Percentiles rank a stretch among this genome's conserved stretches.
Evolutionary conservation across 257 asterid species (phyloP).

Genomic region (Thymus mandschuricus): DNA sequence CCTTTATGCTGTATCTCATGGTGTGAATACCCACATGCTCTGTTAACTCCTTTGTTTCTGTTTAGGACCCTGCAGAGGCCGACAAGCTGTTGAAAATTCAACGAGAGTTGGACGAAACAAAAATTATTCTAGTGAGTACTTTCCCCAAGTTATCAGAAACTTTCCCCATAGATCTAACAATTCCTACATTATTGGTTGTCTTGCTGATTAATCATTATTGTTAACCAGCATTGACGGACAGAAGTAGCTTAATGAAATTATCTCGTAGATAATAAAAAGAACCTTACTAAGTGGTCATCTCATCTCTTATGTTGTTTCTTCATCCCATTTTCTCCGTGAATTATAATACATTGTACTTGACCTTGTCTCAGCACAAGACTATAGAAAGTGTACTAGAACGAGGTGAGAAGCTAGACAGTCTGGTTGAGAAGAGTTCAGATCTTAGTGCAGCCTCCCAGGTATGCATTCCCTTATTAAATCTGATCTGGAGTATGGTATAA

Average conservation of each 20-base stretch:
- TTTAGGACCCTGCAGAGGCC: slow-evolving; percentile 98
- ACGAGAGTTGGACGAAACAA: slow-evolving; percentile 93
- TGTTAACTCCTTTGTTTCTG: slow-evolving; percentile 14
- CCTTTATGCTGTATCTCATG: not conserved
- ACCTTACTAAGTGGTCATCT: not conserved
- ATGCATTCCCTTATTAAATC: slow-evolving; percentile 6
- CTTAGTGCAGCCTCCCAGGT: slow-evolving; percentile 96
- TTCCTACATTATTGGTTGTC: not conserved
- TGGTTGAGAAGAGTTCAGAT: slow-evolving; percentile 96
- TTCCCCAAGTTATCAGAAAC: slow-evolving; percentile 19
- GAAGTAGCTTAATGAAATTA: not conserved
- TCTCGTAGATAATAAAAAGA: not conserved
- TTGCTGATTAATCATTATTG: not conserved
- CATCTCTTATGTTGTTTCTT: slow-evolving; percentile 2
- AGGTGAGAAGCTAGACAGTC: slow-evolving; percentile 89
- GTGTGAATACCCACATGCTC: not conserved
- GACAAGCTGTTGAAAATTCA: slow-evolving; percentile 89
- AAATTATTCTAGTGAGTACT: slow-evolving; percentile 83
- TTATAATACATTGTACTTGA: slow-evolving; percentile 5
- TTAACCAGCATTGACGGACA: not conserved
- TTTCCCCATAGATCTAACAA: not conserved
- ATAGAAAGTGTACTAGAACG: slow-evolving; percentile 85
- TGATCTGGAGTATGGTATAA: not conserved
- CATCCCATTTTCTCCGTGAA: slow-evolving; percentile 1
- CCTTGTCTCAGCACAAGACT: slow-evolving; percentile 63